Conservation (phyloP, 164 flowering plant genomes). For the Kingdonia uniflora region DNA sequence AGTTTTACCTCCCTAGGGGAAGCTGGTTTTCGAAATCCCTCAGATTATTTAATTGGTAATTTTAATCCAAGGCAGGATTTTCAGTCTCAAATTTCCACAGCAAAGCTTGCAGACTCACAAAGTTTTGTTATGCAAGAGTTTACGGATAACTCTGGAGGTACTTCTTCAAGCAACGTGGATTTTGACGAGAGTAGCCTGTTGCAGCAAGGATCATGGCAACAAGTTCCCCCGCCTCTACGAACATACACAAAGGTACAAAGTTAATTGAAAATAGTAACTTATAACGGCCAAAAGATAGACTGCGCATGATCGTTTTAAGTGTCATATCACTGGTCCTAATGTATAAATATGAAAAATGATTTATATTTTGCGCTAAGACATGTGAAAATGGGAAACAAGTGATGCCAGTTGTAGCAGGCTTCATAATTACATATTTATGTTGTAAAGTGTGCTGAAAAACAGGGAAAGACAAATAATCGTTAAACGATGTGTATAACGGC, state of each 20-base stretch:
- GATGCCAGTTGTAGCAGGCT: too few species aligned
- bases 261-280: too few species aligned
- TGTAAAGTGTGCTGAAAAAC: too few species aligned
- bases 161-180: constrained; percentile 81
- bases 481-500: too few species aligned
- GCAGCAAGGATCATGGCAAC: constrained; percentile 72
- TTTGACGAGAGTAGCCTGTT: constrained; percentile 57
- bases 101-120: constrained; percentile 70
- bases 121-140: constrained; percentile 61
- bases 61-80: constrained; percentile 73
- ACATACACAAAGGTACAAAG: constrained; percentile 85
- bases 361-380: too few species aligned
- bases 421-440: too few species aligned
- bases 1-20: constrained; percentile 43
- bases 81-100: constrained; percentile 87
- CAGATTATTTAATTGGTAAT: constrained; percentile 51
- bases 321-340: too few species aligned
- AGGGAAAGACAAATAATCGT: too few species aligned
- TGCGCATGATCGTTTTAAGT: too few species aligned
- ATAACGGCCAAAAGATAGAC: too few species aligned
- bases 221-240: constrained; percentile 61
- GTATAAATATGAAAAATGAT: too few species aligned
- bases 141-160: constrained; percentile 70
- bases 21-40: constrained; percentile 38
- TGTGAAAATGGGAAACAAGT: too few species aligned